These are phyloP conservation scores for Suillus variegatus DNA, from an alignment of 768 basidiomycete genomes.

Conservation along the genomic window DNA sequence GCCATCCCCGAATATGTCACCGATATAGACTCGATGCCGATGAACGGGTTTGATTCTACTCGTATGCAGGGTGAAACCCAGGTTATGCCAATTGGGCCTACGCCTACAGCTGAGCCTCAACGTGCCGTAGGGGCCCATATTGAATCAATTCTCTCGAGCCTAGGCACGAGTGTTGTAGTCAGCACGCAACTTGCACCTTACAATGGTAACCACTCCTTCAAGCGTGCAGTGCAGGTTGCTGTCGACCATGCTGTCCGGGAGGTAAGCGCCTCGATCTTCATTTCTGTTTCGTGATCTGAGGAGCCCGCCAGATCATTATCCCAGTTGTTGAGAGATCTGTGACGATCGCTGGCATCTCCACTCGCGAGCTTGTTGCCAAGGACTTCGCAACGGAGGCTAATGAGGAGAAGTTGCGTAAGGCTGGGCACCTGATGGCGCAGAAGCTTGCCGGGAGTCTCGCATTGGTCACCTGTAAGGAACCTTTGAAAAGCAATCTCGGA, in stretches of 20 bases:
- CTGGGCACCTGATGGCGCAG: slow-evolving; percentile 95
- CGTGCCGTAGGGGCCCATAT: slow-evolving; percentile 75
- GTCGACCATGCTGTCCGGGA: slow-evolving; percentile 95
- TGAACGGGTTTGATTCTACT: slow-evolving; percentile 65
- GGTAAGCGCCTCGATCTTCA: slow-evolving; percentile 41
- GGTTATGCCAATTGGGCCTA: slow-evolving; percentile 59
- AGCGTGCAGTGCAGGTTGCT: slow-evolving; percentile 86
- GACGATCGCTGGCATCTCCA: slow-evolving; percentile 97
- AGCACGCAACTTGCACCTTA: slow-evolving; percentile 74
- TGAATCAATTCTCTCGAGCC: slow-evolving; percentile 71
- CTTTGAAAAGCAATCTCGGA: slow-evolving; percentile 87
- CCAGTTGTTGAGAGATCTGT: slow-evolving; percentile 98
- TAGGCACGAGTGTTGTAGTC: slow-evolving; percentile 76
- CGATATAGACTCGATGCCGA: slow-evolving; percentile 79
- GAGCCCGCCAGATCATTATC: slow-evolving; percentile 71
- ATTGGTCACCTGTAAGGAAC: slow-evolving; percentile 97
- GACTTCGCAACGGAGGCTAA: slow-evolving; percentile 94
- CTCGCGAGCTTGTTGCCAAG: slow-evolving; percentile 91
- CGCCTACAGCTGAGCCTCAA: slow-evolving; percentile 63
- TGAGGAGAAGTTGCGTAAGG: slow-evolving; percentile 87
- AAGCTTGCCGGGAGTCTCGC: slow-evolving; percentile 96
- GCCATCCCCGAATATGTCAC: slow-evolving; percentile 76
- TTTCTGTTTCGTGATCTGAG: not conserved
- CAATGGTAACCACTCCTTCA: slow-evolving; percentile 80
- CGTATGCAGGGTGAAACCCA: slow-evolving; percentile 55